Evolutionary conservation across 179 eudicot genomes (phyloP), one percentile per base, ranked within the genome.

Genomic region (Sideroxylon spinosum): DNA sequence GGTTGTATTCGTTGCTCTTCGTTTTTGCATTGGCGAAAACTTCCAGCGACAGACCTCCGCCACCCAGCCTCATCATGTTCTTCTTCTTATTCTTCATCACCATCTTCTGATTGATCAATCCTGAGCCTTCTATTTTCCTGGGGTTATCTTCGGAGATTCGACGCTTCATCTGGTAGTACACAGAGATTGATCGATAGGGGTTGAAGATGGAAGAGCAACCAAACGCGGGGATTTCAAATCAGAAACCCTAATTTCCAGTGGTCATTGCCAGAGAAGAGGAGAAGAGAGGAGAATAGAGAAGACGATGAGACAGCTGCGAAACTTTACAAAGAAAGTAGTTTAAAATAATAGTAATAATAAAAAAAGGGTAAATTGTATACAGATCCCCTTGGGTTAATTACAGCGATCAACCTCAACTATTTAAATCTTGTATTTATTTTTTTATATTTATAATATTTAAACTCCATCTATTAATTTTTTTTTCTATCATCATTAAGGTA

Each of bases 21-120:
- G 97, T 75, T 81, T 93, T 93, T 6, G 97, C 97, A 76, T 89
- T 90, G 26, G 97, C 95, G 74, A 95, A 95, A 7, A 92, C 89
- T 85, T 89, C 90, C 49, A 95, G 92, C 19, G 98, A 93, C 26
- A 93, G 89, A 1, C 97, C 97, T 10, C 87, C 79, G 8, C 98
- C 97, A 16, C 98, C 97, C 78, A 95, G 78, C 79, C 98, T 89
- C 91, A 84, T 88, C 86, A 83, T 78, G 77, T 93, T 95, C 83
- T 84, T 93, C 80, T 81, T 86, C 86, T 72, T 88, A 83, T 77
- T 88, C 81, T 57, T 81, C 57, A 23, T 78, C 74, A 74, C 73
- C 73, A 32, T 79, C 66, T 55, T 73, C 52, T n/a, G 37, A 68
- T 76, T 66, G 71, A 65, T 66, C 12, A 60, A 57, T n/a, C 61